Evolutionary conservation across 345 rosid genomes (phyloP), one percentile per base, ranked within the genome.

Genomic region (Citrus unshiu): DNA sequence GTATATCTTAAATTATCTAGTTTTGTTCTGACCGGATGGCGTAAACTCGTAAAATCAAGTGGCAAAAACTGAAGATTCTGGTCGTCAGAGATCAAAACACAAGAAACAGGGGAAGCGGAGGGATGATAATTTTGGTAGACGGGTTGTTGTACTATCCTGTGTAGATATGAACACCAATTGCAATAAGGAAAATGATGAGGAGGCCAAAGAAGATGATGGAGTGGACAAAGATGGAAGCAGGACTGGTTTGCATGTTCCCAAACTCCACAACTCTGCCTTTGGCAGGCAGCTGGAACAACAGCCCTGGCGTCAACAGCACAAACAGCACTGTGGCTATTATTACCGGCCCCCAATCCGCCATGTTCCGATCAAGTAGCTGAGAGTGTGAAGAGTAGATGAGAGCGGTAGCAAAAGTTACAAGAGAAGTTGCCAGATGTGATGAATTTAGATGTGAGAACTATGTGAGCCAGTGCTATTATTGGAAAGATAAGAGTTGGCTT

Each of bases 321-420:
- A 89, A 91, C 34, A 91, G 84, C 37, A 88, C 77, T 39, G 89
- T 84, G 16, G 89, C 92, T 58, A 91, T 83, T 64, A 91, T 24
- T 68, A 91, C 90, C 1, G 95, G 91, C 34, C 91, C 94, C 91
- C 93, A 88, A 67, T 89, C 94, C 10, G 84, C 86, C 92, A 89
- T 90, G 37, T 49, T 27, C 66, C 58, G 37, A 8, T 51, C 32
- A 2, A 58, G 4, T 34, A n/a, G 43, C 10, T n/a, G 29, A 54
- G 46, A 68, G n/a, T 68, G 51, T 2, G n/a, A 35, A 32, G 51
- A 57, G 54, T 30, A 46, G 27, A 21, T 21, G 78, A 27, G n/a
- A 74, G 2, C 29, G 9, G 21, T 18, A 27, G 9, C 14, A 73
- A 13, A 19, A 30, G 62, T 49, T 14, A 40, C 7, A 9, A 25